Conservation (phyloP, 441 rosid species). For the Adansonia madagascariensis region DNA sequence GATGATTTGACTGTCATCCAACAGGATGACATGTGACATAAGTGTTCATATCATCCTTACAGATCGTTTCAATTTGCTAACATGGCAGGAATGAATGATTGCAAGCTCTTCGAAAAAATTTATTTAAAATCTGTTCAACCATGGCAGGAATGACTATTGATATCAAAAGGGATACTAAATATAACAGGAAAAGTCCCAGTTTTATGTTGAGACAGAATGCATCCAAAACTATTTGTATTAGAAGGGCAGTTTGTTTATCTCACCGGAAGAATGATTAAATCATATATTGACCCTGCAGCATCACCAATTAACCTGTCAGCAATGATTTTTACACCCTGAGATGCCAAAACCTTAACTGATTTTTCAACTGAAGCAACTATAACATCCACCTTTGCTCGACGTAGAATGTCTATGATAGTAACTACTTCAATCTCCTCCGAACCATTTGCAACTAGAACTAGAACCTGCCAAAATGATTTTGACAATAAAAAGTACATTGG, state of each 20-base stretch:
- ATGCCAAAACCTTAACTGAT: slow-evolving; percentile 60
- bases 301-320: slow-evolving; percentile 76
- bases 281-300: slow-evolving; percentile 61
- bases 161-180: background rate
- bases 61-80: too few relatives aligned
- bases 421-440: slow-evolving; percentile 83
- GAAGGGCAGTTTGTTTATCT: slow-evolving; percentile 31
- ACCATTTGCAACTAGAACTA: slow-evolving; percentile 85
- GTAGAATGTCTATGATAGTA: slow-evolving; percentile 67
- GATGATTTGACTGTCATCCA: too few relatives aligned
- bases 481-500: slow-evolving; percentile 19
- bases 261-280: slow-evolving; percentile 88
- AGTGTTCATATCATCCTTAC: too few relatives aligned
- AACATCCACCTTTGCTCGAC: slow-evolving; percentile 84
- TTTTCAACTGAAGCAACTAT: slow-evolving; percentile 83
- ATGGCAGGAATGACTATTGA: background rate
- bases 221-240: slow-evolving; percentile 15
- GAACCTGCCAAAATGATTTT: slow-evolving; percentile 60
- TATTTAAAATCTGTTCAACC: background rate
- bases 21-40: too few relatives aligned
- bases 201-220: slow-evolving; percentile 21
- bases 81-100: too few relatives aligned
- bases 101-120: background rate
- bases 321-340: slow-evolving; percentile 76
- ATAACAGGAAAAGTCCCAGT: background rate